phyloP scores from a whole-genome alignment of 2,329 filamentous ascomycete genomes.

The Phialophora macrospora region DNA sequence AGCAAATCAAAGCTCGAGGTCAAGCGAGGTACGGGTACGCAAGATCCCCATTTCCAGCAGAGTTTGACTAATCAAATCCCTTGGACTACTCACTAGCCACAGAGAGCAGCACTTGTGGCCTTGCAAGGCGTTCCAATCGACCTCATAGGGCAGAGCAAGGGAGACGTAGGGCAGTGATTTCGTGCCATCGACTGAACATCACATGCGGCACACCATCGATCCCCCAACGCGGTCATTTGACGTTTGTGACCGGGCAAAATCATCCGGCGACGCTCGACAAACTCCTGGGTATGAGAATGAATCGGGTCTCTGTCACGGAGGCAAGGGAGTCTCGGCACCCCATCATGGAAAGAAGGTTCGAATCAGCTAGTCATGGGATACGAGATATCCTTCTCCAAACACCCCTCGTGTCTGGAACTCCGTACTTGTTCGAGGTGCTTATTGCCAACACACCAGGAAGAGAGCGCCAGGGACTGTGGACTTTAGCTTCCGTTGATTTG shows the following conservation, averaged over 20 bases:
- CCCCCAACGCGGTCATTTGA: background rate
- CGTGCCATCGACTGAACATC: background rate
- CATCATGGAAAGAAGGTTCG: background rate
- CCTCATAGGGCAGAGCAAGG: conserved; percentile 6
- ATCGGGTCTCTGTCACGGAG: background rate
- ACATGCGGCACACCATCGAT: background rate
- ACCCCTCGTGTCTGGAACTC: background rate
- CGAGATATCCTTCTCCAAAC: background rate
- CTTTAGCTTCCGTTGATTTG: conserved; percentile 3
- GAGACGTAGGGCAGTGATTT: conserved; percentile 1
- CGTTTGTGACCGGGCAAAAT: background rate
- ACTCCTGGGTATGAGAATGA: background rate
- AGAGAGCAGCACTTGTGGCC: background rate
- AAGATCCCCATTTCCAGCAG: background rate
- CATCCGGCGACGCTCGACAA: background rate
- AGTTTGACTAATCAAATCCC: background rate
- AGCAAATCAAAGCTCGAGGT: background rate
- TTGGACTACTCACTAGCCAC: background rate
- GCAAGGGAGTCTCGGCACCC: background rate
- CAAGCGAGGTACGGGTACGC: background rate
- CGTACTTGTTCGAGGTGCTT: background rate
- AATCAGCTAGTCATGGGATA: conserved; percentile 8
- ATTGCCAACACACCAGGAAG: background rate
- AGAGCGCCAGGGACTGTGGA: background rate
- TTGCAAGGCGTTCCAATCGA: conserved; percentile 1